phyloP scores from a whole-genome alignment of 371 early-diverging fungal species.

The Mortierella polycephala region DNA sequence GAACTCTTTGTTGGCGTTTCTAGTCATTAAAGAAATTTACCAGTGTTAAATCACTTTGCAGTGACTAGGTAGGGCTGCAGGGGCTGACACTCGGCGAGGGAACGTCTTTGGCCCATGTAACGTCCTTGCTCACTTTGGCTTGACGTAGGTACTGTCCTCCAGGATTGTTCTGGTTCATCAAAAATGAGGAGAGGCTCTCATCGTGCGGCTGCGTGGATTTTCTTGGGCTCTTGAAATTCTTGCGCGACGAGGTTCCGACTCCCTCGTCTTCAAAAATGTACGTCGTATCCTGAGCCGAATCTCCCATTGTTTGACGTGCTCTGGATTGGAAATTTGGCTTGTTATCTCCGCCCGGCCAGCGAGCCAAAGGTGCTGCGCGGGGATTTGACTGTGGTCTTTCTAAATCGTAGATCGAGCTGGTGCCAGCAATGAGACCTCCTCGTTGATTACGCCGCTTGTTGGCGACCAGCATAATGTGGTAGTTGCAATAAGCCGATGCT shows the following conservation, averaged over 20 bases:
- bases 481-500: slow-evolving; percentile 29
- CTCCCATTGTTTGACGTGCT: slow-evolving; percentile 3
- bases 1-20: slow-evolving; percentile 35
- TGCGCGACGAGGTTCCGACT: slow-evolving; percentile 26
- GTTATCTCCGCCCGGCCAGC: slow-evolving; percentile 4
- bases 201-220: slow-evolving; percentile 6
- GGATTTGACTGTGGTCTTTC: slow-evolving; percentile 13
- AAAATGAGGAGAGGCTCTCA: slow-evolving; percentile 20
- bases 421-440: slow-evolving; percentile 42
- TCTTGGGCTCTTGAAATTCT: slow-evolving; percentile 12
- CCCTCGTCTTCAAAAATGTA: slow-evolving; percentile 48
- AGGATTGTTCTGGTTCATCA: slow-evolving; percentile 52
- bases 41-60: neutral
- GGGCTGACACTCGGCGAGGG: slow-evolving; percentile 36
- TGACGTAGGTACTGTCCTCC: slow-evolving; percentile 48
- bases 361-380: neutral
- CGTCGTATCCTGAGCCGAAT: slow-evolving; percentile 15
- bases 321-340: neutral
- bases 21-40: neutral
- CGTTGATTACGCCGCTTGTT: slow-evolving; percentile 46
- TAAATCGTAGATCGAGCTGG: slow-evolving; percentile 45
- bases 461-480: slow-evolving; percentile 45
- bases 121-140: slow-evolving; percentile 45
- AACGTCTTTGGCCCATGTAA: slow-evolving; percentile 43
- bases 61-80: too few relatives aligned